Conservation (phyloP, 345 rosid genomes). For the Carallia brachiata region DNA sequence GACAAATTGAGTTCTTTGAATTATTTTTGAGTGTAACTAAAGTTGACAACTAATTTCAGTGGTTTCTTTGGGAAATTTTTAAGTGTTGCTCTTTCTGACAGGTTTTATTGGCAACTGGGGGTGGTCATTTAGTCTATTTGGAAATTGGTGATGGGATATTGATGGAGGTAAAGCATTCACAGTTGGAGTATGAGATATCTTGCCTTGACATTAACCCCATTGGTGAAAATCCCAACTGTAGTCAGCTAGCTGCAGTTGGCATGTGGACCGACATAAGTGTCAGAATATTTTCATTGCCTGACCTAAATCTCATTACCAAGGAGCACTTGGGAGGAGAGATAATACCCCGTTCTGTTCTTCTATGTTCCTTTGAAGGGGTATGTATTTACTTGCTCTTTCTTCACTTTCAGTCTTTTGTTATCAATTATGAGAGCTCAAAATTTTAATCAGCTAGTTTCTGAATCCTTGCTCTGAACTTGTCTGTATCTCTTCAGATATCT, state of each 20-base stretch:
- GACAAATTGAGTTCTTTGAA: not conserved
- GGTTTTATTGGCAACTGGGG: conserved; percentile 95
- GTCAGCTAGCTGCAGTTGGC: conserved; percentile 94
- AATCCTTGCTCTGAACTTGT: conserved; percentile 1
- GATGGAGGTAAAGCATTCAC: conserved; percentile 63
- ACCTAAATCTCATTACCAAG: conserved; percentile 75
- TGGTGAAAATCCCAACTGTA: conserved; percentile 65
- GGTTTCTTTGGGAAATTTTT: not conserved
- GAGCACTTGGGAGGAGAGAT: conserved; percentile 94
- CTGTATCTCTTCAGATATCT: conserved; percentile 54
- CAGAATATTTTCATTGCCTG: conserved; percentile 73
- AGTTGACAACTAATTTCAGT: conserved; percentile 4
- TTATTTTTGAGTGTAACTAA: not conserved
- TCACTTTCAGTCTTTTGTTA: not conserved
- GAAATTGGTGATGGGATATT: conserved; percentile 84
- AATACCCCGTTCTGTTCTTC: conserved; percentile 88
- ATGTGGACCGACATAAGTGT: conserved; percentile 98
- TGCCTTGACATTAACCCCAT: conserved; percentile 93
- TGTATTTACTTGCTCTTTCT: conserved; percentile 19
- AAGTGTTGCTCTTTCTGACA: conserved; percentile 25
- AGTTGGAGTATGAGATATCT: conserved; percentile 82
- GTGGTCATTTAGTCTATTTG: conserved; percentile 85
- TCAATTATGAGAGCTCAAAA: not conserved
- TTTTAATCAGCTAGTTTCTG: not conserved
- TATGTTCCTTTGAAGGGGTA: conserved; percentile 97